These are phyloP conservation scores for Penicillium janthinellum DNA, from an alignment of 2,329 filamentous ascomycete genomes.

Conservation along the genomic window DNA sequence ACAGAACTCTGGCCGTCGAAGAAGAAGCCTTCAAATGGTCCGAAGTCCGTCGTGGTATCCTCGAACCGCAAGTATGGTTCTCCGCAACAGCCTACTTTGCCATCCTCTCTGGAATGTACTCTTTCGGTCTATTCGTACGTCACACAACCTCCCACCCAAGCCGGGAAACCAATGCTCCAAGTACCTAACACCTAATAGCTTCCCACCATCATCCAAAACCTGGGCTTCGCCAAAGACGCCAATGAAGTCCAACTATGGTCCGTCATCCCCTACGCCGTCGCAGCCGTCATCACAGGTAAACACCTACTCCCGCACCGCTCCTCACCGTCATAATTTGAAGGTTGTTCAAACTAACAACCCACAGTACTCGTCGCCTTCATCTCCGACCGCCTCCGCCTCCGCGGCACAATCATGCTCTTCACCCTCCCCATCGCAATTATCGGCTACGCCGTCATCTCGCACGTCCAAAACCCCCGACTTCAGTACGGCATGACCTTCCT, in stretches of 20 bases:
- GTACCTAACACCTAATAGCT: slow-evolving; percentile 43
- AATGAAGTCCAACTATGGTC: slow-evolving; percentile 65
- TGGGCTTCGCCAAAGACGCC: slow-evolving; percentile 56
- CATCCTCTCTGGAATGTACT: slow-evolving; percentile 61
- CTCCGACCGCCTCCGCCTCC: slow-evolving; percentile 62
- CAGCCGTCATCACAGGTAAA: slow-evolving; percentile 57
- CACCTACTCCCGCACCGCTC: background rate
- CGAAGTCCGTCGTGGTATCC: slow-evolving; percentile 63
- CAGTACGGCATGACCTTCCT: slow-evolving; percentile 69
- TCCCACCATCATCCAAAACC: slow-evolving; percentile 65
- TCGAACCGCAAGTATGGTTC: slow-evolving; percentile 65
- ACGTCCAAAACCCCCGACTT: slow-evolving; percentile 53
- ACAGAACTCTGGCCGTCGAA: slow-evolving; percentile 26
- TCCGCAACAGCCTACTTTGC: slow-evolving; percentile 64
- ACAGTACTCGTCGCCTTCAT: slow-evolving; percentile 51
- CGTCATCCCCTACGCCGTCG: slow-evolving; percentile 65
- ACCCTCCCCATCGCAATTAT: slow-evolving; percentile 65
- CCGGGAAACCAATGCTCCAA: background rate
- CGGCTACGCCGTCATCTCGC: slow-evolving; percentile 66
- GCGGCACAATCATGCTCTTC: slow-evolving; percentile 64
- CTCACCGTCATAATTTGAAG: slow-evolving; percentile 3
- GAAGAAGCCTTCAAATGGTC: slow-evolving; percentile 60
- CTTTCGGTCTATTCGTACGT: slow-evolving; percentile 64
- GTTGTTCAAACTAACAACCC: background rate
- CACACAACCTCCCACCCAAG: no score